Base-by-base conservation (phyloP, 257 asterid genomes). In the Perilla frutescens region DNA sequence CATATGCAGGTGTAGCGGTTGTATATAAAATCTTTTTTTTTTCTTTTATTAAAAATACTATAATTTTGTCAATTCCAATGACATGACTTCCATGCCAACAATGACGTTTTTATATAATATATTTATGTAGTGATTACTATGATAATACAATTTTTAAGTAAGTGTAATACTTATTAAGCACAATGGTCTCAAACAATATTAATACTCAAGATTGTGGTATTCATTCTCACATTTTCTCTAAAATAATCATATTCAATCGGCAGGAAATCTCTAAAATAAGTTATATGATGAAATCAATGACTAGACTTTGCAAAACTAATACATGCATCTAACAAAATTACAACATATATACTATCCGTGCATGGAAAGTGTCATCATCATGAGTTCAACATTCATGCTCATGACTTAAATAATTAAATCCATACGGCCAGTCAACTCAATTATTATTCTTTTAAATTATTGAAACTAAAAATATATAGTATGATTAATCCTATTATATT, bases 301-400 rank as follows among this genome's bases (percentile, higher is more conserved):
- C 80, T 76, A 43, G 72, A 50, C 41, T 54, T 29, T 26, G 57
- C 37, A 8, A 62, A 15, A 66, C n/a, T 59, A 61, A 61, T 64
- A 3, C 51, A 47, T 48, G 12, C 71, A 39, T 40, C 36, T 37
- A 48, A 8, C 4, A 36, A 10, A 57, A 40, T 13, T 62, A 10
- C 37, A 34, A 34, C 3, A 49, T 51, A 41, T 53, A 43, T 6
- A 51, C 10, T 36, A 20, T 1, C 26, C 26, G 26, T 20, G 26
- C 32, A 5, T 45, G 32, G 59, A 8, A 12, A 45, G 36, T 31
- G 56, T 43, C 41, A 53, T 71, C 68, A 75, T 44, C 71, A 56
- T 71, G 69, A 70, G 26, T 11, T 77, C 68, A 64, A 1, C 13
- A n/a, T 55, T 7, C 77, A 77, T 56, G 77, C 77, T 45, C 61